Conservation (phyloP, 2,329 filamentous ascomycete genomes). For the Cadophora gregata region DNA sequence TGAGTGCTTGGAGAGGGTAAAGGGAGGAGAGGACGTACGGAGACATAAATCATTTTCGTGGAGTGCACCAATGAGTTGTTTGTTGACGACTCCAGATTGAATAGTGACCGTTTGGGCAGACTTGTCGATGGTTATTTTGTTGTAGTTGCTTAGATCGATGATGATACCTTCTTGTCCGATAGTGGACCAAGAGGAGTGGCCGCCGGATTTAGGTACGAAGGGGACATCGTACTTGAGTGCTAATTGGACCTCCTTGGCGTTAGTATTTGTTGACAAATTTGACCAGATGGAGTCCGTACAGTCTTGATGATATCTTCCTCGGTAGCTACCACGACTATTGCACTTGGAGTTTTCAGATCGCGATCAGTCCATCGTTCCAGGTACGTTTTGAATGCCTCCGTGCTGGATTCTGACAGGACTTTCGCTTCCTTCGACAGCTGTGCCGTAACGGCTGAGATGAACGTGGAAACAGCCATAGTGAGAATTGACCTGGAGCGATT, state of each 20-base stretch:
- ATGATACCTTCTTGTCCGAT: conserved; percentile 1
- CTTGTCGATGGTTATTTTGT: not conserved
- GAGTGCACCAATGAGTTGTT: not conserved
- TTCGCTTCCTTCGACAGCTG: not conserved
- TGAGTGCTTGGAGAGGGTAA: not conserved
- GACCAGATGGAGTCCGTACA: not conserved
- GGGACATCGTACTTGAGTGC: not conserved
- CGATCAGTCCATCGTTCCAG: conserved; percentile 3
- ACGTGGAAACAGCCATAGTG: not conserved
- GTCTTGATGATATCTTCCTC: conserved; percentile 5
- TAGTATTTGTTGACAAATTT: not conserved
- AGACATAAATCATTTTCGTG: not conserved
- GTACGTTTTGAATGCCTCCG: not conserved
- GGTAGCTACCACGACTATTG: not conserved
- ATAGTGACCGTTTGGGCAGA: not conserved
- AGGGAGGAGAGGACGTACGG: not conserved
- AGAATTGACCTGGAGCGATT: not conserved
- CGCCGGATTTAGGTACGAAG: not conserved
- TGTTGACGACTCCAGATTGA: conserved; percentile 4
- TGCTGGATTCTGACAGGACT: not conserved
- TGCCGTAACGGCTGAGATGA: not conserved
- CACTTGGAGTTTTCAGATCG: not conserved
- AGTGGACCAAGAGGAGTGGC: conserved; percentile 2
- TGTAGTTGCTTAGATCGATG: not conserved
- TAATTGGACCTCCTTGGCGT: not conserved